These are phyloP conservation scores for Aureobasidium mangrovei DNA, from an alignment of 2,329 filamentous ascomycete species.

Conservation along the genomic window DNA sequence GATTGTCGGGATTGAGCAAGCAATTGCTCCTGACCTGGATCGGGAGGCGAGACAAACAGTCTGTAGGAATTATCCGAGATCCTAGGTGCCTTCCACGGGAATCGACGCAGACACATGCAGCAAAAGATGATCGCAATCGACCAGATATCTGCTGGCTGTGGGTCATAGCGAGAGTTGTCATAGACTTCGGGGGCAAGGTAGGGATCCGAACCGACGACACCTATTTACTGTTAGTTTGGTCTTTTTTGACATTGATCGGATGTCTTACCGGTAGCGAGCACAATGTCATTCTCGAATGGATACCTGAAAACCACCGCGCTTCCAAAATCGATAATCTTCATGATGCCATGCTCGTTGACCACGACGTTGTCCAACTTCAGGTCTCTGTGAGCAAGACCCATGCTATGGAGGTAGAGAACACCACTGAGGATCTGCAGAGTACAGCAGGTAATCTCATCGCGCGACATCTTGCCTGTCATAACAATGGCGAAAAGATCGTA, in stretches of 20 bases:
- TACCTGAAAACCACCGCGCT: constrained; percentile 96
- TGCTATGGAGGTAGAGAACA: constrained; percentile 87
- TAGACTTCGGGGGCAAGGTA: constrained; percentile 97
- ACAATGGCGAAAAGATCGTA: constrained; percentile 96
- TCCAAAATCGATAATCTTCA: constrained; percentile 99
- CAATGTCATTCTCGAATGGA: constrained; percentile 85
- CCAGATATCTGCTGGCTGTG: constrained; percentile 92
- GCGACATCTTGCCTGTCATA: constrained; percentile 96
- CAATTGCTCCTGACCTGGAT: constrained; percentile 49
- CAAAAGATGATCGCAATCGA: constrained; percentile 97
- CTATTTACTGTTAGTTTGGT: constrained; percentile 33
- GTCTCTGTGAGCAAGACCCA: constrained; percentile 90
- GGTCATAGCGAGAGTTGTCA: constrained; percentile 85
- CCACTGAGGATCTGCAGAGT: constrained; percentile 93
- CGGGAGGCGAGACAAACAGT: constrained; percentile 78
- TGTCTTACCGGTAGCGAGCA: constrained; percentile 65
- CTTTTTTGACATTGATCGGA: neutral
- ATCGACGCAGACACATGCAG: constrained; percentile 91
- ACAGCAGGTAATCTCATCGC: constrained; percentile 81
- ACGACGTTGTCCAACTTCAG: constrained; percentile 97
- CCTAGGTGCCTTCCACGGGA: constrained; percentile 94
- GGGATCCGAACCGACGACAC: constrained; percentile 79
- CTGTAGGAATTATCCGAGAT: constrained; percentile 91
- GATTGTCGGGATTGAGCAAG: constrained; percentile 19
- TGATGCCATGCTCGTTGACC: constrained; percentile 89